Evolutionary conservation across 805 yeast species (phyloP).

Genomic region (Torulaspora microellipsoides): DNA sequence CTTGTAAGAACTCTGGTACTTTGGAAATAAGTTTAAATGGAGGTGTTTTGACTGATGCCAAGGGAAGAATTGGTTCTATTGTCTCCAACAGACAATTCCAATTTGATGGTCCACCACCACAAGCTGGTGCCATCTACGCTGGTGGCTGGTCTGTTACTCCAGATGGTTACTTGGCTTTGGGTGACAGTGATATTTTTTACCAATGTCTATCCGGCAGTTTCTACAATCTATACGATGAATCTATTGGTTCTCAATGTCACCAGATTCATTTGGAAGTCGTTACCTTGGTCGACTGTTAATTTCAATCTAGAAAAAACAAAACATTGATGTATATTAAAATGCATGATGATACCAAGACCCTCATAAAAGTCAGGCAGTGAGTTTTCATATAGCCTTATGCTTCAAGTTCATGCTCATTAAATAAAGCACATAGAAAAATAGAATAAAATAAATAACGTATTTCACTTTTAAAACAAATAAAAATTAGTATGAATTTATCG

Average conservation of each 20-base stretch:
- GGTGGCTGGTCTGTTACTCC: constrained; percentile 56
- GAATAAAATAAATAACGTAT: too few species aligned
- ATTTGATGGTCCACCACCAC: constrained; percentile 76
- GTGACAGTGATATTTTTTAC: constrained; percentile 53
- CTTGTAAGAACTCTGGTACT: constrained; percentile 35
- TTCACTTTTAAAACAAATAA: too few species aligned
- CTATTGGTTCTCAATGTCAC: constrained; percentile 57
- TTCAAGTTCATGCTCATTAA: too few species aligned
- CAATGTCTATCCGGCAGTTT: constrained; percentile 72
- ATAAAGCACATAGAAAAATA: too few species aligned
- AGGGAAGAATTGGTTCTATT: constrained; percentile 65
- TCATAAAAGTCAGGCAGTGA: too few species aligned
- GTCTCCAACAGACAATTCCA: constrained; percentile 75
- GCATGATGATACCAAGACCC: background rate
- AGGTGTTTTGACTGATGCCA: constrained; percentile 48
- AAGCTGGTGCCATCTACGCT: constrained; percentile 62
- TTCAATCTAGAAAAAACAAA: too few species aligned
- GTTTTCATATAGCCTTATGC: too few species aligned
- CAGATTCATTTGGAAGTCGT: constrained; percentile 58
- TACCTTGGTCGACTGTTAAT: constrained; percentile 52
- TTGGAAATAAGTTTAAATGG: constrained; percentile 48
- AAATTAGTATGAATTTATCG: too few species aligned
- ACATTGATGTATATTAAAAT: constrained; percentile 37
- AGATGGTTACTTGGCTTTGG: constrained; percentile 57
- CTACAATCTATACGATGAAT: constrained; percentile 71